Percentiles rank a stretch among this genome's conserved stretches.
Conservation (phyloP, 768 basidiomycete genomes). For the Filobasidium floriforme region DNA sequence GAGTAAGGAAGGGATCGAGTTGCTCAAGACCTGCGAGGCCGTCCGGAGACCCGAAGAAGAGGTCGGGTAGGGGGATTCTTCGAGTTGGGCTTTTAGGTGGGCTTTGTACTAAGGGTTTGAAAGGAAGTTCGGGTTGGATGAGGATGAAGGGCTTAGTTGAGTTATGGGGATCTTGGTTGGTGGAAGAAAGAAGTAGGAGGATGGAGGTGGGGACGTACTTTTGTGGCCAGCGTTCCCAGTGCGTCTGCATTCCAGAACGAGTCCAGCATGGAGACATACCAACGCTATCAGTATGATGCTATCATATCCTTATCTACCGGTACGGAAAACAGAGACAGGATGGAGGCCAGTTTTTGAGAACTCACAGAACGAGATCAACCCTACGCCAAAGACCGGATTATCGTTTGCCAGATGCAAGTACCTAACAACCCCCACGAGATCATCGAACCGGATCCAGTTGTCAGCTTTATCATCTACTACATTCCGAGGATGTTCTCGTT, state of each 20-base stretch:
- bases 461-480: too few species aligned
- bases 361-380: slow-evolving; percentile 39
- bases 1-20: slow-evolving; percentile 53
- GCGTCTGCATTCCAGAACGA: slow-evolving; percentile 51
- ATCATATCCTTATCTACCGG: too few species aligned
- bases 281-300: slow-evolving; percentile 1
- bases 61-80: slow-evolving; percentile 54
- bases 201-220: slow-evolving; percentile 55
- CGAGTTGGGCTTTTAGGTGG: slow-evolving; percentile 59
- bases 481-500: too few species aligned
- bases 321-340: neutral
- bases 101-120: slow-evolving; percentile 48
- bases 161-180: too few species aligned
- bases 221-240: slow-evolving; percentile 72
- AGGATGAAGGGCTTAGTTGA: too few species aligned
- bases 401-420: slow-evolving; percentile 56
- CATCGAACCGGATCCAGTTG: too few species aligned
- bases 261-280: neutral
- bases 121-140: neutral
- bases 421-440: too few species aligned
- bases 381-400: slow-evolving; percentile 36
- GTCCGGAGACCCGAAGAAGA: slow-evolving; percentile 58
- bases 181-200: slow-evolving; percentile 1
- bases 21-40: slow-evolving; percentile 53
- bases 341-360: neutral